phyloP scores from a whole-genome alignment of 331 rosid species.

The Pyracantha coccinea region DNA sequence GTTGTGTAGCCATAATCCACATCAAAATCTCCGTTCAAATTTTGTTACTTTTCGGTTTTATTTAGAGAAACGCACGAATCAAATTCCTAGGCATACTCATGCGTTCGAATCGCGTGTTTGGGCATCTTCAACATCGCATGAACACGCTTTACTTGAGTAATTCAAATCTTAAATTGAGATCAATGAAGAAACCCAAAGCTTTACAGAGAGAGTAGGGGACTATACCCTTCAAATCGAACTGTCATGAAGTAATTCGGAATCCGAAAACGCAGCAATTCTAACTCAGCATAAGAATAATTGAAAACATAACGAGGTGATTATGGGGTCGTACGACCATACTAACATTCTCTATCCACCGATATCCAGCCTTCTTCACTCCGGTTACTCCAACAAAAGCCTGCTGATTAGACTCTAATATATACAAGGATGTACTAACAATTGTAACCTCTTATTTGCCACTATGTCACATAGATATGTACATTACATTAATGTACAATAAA shows the following conservation, averaged over 20 bases:
- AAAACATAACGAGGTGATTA: neutral
- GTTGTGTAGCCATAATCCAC: too few relatives aligned
- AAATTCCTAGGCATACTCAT: neutral
- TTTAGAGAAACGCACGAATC: too few relatives aligned
- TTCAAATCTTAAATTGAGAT: neutral
- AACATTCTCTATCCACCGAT: neutral
- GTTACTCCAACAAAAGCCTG: constrained; percentile 7
- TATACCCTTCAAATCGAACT: too few relatives aligned
- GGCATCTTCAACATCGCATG: neutral
- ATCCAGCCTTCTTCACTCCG: constrained; percentile 11
- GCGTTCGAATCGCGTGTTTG: neutral
- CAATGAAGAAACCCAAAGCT: too few relatives aligned
- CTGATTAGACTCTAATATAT: constrained; percentile 17
- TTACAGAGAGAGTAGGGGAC: too few relatives aligned
- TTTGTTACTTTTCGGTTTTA: neutral
- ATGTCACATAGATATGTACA: constrained; percentile 14
- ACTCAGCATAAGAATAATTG: too few relatives aligned
- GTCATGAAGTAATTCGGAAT: too few relatives aligned
- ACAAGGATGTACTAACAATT: constrained; percentile 25
- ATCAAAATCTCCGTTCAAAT: too few relatives aligned
- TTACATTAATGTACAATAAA: constrained; percentile 53
- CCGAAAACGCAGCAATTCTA: too few relatives aligned
- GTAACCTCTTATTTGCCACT: constrained; percentile 20
- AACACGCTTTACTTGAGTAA: neutral
- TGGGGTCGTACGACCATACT: neutral